phyloP scores from a whole-genome alignment of 495 filamentous ascomycete genomes.

The Darksidea phi region DNA sequence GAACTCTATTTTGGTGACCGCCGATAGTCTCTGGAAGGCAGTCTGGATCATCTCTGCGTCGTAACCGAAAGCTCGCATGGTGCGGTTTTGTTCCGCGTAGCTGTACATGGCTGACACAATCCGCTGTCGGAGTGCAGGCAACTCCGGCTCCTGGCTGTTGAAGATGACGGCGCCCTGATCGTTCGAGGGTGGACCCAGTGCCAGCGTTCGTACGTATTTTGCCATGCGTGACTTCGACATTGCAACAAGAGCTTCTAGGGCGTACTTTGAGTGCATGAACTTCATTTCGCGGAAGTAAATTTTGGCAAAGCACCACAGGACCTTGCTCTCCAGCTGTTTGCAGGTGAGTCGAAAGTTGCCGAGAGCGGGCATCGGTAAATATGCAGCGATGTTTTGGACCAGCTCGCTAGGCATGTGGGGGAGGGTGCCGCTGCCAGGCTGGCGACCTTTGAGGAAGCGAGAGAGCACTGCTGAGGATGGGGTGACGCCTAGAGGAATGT shows the following conservation, averaged over 20 bases:
- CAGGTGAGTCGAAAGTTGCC: slow-evolving; percentile 13
- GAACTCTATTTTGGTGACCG: slow-evolving; percentile 5
- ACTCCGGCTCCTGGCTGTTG: neutral
- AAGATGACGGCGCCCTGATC: slow-evolving; percentile 2
- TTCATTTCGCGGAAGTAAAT: slow-evolving; percentile 5
- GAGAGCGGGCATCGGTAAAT: slow-evolving; percentile 1
- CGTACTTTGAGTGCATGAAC: slow-evolving; percentile 15
- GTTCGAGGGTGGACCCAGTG: slow-evolving; percentile 6
- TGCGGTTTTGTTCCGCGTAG: slow-evolving; percentile 9
- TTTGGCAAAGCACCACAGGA: slow-evolving; percentile 3
- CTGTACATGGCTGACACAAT: neutral
- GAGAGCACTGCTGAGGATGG: slow-evolving; percentile 7
- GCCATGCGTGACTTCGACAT: slow-evolving; percentile 15
- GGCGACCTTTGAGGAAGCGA: slow-evolving; percentile 6
- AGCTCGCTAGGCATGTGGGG: slow-evolving; percentile 4
- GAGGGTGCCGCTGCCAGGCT: slow-evolving; percentile 2
- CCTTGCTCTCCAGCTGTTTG: slow-evolving; percentile 18
- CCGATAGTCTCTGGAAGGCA: neutral
- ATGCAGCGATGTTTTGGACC: slow-evolving; percentile 3
- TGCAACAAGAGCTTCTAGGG: neutral
- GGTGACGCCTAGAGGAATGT: neutral
- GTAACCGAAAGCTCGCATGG: slow-evolving; percentile 5
- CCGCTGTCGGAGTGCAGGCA: neutral
- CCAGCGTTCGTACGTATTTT: slow-evolving; percentile 1
- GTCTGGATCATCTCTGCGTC: slow-evolving; percentile 10